Evolutionary conservation across 768 basidiomycete genomes (phyloP).

Genomic region (Neoboletus subvelutipes): DNA sequence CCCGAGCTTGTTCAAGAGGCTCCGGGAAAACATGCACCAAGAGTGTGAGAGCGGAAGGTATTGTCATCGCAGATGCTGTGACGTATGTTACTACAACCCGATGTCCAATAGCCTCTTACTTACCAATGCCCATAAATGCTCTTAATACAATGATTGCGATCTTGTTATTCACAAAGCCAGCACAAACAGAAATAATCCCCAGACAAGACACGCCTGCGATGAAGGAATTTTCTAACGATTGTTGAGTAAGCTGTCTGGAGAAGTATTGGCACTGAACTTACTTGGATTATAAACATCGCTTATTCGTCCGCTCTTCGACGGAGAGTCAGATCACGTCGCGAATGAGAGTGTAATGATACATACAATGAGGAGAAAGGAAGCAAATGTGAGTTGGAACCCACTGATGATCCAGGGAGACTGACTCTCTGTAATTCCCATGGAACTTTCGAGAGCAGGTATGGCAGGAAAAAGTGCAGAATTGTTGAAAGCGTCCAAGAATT

Average conservation of each 20-base stretch:
- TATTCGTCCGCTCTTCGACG: conserved; percentile 23
- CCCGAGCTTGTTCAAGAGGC: conserved; percentile 44
- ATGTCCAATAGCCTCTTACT: background rate
- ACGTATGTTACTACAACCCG: conserved; percentile 3
- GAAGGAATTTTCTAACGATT: conserved; percentile 42
- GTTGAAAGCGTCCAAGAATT: conserved; percentile 46
- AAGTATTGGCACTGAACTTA: conserved; percentile 20
- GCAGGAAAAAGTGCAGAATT: conserved; percentile 41
- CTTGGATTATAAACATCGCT: conserved; percentile 32
- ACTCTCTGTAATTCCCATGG: conserved; percentile 11
- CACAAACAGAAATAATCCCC: conserved; percentile 43
- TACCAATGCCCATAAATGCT: conserved; percentile 50
- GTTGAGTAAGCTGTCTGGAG: conserved; percentile 29
- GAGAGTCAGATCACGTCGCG: conserved; percentile 5
- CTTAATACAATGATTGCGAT: conserved; percentile 50
- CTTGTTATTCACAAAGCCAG: conserved; percentile 46
- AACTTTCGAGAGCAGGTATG: conserved; percentile 35
- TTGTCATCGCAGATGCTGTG: conserved; percentile 47
- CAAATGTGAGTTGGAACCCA: conserved; percentile 47
- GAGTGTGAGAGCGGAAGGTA: conserved; percentile 49
- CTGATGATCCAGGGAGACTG: conserved; percentile 38
- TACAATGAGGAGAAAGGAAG: conserved; percentile 35
- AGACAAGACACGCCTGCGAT: conserved; percentile 41
- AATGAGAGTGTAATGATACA: conserved; percentile 1
- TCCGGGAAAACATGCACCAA: conserved; percentile 52